phyloP scores from a whole-genome alignment of 2,329 filamentous ascomycete species.

The Aspergillus chevalieri region DNA sequence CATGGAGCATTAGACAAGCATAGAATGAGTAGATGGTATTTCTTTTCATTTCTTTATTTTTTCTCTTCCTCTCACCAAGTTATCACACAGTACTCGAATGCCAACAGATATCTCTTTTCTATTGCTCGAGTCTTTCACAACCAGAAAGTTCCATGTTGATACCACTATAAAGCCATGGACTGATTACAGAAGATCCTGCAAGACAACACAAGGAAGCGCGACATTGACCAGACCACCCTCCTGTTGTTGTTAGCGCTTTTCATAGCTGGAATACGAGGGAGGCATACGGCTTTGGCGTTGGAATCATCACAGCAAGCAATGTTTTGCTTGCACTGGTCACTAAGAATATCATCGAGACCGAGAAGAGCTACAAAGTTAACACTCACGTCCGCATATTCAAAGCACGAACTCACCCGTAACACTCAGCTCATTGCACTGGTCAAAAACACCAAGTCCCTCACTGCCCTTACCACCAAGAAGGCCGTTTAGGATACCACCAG shows the following conservation, averaged over 20 bases:
- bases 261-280: background rate
- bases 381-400: no score
- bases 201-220: constrained; percentile 3
- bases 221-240: constrained; percentile 2
- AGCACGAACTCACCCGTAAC: constrained; percentile 1
- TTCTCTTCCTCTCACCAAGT: no score
- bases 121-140: no score
- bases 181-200: constrained; percentile 2
- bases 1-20: no score
- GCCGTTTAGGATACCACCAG: background rate
- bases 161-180: no score
- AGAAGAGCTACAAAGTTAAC: background rate
- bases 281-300: background rate
- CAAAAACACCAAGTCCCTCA: constrained; percentile 3
- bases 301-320: constrained; percentile 9
- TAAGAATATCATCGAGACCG: background rate
- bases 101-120: no score
- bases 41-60: no score
- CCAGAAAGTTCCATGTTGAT: no score
- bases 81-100: no score
- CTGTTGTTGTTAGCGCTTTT: background rate
- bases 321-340: constrained; percentile 4
- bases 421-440: constrained; percentile 1
- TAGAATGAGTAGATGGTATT: no score
- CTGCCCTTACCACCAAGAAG: background rate